phyloP scores from a whole-genome alignment of 192 early-diverging fungal genomes.

The Geranomyces michiganensis region DNA sequence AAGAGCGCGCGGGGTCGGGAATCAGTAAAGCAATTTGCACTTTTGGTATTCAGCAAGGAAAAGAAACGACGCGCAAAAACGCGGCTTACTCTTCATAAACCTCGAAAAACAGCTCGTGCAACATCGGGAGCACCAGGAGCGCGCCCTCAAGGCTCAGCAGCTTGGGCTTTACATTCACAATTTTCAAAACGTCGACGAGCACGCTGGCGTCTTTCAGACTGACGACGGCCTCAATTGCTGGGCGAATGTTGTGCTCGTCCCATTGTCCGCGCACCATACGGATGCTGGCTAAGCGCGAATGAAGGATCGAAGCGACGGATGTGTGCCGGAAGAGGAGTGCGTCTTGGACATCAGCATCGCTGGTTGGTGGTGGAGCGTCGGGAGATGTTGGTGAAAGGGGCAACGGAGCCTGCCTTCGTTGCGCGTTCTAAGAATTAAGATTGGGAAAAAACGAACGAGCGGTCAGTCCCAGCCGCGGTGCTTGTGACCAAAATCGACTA shows the following conservation, averaged over 20 bases:
- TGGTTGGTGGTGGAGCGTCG: conserved; percentile 18
- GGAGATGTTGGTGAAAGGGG: conserved; percentile 28
- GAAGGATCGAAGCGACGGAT: conserved; percentile 47
- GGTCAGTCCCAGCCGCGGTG: conserved; percentile 1
- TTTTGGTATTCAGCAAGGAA: too few species aligned
- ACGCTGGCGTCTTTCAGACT: conserved; percentile 42
- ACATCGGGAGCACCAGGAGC: conserved; percentile 40
- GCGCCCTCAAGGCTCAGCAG: conserved; percentile 52
- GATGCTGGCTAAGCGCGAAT: conserved; percentile 34
- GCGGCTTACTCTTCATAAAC: conserved; percentile 57
- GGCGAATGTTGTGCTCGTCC: conserved; percentile 49
- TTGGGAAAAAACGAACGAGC: neutral
- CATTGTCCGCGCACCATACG: conserved; percentile 43
- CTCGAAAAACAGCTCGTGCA: conserved; percentile 57
- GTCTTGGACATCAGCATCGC: conserved; percentile 46
- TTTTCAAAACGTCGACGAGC: conserved; percentile 45
- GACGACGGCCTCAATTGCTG: conserved; percentile 40
- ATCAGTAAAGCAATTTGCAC: too few species aligned
- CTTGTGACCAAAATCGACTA: too few species aligned
- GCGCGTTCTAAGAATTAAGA: conserved; percentile 25
- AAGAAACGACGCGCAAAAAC: too few species aligned
- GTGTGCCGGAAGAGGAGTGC: conserved; percentile 48
- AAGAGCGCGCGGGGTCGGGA: too few species aligned
- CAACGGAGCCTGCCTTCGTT: conserved; percentile 23
- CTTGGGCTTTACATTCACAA: conserved; percentile 50